Evolutionary conservation across 441 rosid species (phyloP), one percentile per base, ranked within the genome.

Genomic region (Pelargonium citronellum): DNA sequence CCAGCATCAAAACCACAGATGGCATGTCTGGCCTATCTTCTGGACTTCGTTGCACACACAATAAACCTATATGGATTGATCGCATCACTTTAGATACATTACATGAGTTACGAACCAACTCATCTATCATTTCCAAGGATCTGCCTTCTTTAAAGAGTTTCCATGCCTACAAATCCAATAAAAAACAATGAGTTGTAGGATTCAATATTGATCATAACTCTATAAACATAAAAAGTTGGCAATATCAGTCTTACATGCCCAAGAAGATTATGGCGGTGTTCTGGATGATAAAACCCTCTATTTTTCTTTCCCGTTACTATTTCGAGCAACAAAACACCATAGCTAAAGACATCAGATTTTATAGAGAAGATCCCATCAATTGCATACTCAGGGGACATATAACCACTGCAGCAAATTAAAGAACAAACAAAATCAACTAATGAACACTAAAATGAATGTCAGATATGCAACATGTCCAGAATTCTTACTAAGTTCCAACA

Each of bases 401-500:
- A 75, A 24, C 82, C 73, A 20, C 75, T 75, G 34, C 17, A 71
- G 12, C 20, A 46, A 41, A 24, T 8, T 7, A 47, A 34, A 44
- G 37, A 1, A 7, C 12, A 47, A 13, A 12, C 47, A 0, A 7
- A 24, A 44, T 64, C 13, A 22, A 30, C 7, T 64, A 49, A 37
- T 37, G 12, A 4, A 1, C 27, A 71, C 8, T 43, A 0, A 24
- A 27, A 47, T 67, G 67, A 34, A 41, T 41, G 53, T 13, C 55
- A 27, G 66, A 0, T 17, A 5, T 20, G 3, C 15, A 1, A 62
- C 15, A 55, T 0, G 11, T 30, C 9, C 20, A 0, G 22, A 37
- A n/a, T 41, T 43, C 82, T 74, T 72, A 80, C 83, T 65, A 80
- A 15, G 86, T 83, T 0, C 83, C 80, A 10, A 74, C 39, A 3